These are phyloP conservation scores for Sporothrix mexicana DNA, from an alignment of 2,329 filamentous ascomycete species.

Conservation along the genomic window DNA sequence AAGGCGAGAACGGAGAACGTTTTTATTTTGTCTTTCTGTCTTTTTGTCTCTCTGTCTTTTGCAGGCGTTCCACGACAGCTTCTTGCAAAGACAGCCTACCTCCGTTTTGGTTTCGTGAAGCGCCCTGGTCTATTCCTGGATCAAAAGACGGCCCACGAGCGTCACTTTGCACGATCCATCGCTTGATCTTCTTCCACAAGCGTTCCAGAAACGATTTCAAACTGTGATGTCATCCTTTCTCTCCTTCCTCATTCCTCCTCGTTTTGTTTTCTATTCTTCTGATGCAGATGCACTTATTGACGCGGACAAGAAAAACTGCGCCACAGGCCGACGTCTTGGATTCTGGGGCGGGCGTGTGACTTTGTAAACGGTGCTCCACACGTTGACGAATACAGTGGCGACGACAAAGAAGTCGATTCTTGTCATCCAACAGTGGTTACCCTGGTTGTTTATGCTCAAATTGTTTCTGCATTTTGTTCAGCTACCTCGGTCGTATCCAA, in stretches of 20 bases:
- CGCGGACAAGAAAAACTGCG: conserved; percentile 1
- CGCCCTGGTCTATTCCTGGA: conserved; percentile 8
- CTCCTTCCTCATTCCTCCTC: not conserved
- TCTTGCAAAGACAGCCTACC: not conserved
- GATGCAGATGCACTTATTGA: not conserved
- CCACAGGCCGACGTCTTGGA: conserved; percentile 9
- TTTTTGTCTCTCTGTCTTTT: not conserved
- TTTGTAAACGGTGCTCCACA: not conserved
- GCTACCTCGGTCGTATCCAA: too few relatives aligned
- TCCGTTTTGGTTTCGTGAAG: conserved; percentile 21
- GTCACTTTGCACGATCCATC: not conserved
- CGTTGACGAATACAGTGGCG: not conserved
- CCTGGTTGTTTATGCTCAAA: too few relatives aligned
- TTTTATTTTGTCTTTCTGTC: too few relatives aligned
- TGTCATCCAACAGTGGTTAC: too few relatives aligned
- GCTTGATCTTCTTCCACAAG: not conserved
- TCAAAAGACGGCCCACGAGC: not conserved
- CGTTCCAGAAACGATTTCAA: not conserved
- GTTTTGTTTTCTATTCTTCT: too few relatives aligned
- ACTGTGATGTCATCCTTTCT: not conserved
- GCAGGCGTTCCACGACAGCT: not conserved
- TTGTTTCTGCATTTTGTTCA: too few relatives aligned
- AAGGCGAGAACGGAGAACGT: not conserved
- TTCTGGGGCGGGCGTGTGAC: too few relatives aligned
- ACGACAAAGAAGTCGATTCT: not conserved